Conservation (phyloP, 176 grass and related monocot genomes). For the Raddia distichophylla region DNA sequence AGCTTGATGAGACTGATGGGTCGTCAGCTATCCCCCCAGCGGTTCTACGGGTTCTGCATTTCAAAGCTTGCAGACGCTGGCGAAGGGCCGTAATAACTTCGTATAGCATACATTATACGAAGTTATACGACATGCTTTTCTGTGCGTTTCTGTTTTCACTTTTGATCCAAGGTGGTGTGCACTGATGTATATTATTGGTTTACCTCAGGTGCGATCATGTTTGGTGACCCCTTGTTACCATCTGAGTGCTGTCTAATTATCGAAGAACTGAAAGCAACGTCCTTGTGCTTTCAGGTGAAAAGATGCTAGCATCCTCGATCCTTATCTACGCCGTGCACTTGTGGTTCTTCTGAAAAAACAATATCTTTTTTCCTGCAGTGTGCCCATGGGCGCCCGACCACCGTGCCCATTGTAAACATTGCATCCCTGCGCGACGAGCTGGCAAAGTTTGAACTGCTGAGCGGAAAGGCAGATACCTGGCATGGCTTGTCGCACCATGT, state of each 20-base stretch:
- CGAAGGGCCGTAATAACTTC: too few species aligned
- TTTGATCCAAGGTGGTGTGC: not conserved
- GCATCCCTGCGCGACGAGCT: constrained; percentile 60
- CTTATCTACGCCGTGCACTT: not conserved
- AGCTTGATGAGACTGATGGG: constrained; percentile 93
- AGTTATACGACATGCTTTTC: too few species aligned
- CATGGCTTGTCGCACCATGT: constrained; percentile 58
- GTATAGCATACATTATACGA: too few species aligned
- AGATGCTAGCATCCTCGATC: not conserved
- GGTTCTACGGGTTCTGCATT: constrained; percentile 82
- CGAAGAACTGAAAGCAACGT: constrained; percentile 88
- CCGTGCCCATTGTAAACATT: constrained; percentile 68
- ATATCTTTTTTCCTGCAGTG: constrained; percentile 51
- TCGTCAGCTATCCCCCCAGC: constrained; percentile 74
- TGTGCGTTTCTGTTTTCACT: not conserved
- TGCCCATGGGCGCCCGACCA: constrained; percentile 93
- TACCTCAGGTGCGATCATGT: constrained; percentile 89
- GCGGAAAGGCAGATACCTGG: constrained; percentile 48
- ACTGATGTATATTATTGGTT: not conserved
- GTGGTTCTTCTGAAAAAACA: not conserved
- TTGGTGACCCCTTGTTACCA: constrained; percentile 84
- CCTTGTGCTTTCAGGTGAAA: constrained; percentile 90
- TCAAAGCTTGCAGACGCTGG: constrained; percentile 96
- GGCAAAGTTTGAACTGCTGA: constrained; percentile 49
- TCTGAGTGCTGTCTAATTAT: constrained; percentile 91